A percentile compares a stretch with the other conserved stretches of the same genome.
phyloP scores from a whole-genome alignment of 1,284 basidiomycete species.

The Violaceomyces palustris region DNA sequence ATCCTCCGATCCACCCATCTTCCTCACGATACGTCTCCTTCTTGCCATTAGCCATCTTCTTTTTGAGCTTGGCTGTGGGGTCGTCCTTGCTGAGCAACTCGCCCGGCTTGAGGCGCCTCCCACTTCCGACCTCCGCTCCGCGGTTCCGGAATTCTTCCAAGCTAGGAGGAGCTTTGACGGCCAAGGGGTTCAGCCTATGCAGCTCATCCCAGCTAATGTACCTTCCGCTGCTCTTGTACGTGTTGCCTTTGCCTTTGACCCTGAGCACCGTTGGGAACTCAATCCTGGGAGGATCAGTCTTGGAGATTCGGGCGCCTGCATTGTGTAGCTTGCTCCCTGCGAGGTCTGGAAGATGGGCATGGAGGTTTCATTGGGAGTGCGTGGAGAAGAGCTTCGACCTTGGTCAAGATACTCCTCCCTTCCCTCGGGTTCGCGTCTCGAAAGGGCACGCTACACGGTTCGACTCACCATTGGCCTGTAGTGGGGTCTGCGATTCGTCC shows the following conservation, averaged over 20 bases:
- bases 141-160: slow-evolving; percentile 9
- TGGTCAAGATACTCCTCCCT: too few species aligned
- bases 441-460: too few species aligned
- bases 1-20: slow-evolving; percentile 30
- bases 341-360: too few species aligned
- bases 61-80: not conserved
- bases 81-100: slow-evolving; percentile 3
- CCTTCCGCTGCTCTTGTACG: slow-evolving; percentile 21
- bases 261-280: slow-evolving; percentile 28
- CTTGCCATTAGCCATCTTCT: not conserved
- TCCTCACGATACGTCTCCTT: slow-evolving; percentile 1
- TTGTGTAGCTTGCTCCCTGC: slow-evolving; percentile 13
- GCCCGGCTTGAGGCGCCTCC: slow-evolving; percentile 8
- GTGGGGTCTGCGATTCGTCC: slow-evolving; percentile 17
- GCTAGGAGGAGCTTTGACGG: slow-evolving; percentile 16
- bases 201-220: slow-evolving; percentile 35
- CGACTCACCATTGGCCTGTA: slow-evolving; percentile 12
- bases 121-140: slow-evolving; percentile 13
- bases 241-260: slow-evolving; percentile 25
- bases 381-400: too few species aligned
- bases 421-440: too few species aligned
- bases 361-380: too few species aligned
- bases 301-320: slow-evolving; percentile 23
- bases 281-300: slow-evolving; percentile 15
- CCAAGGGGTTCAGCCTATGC: slow-evolving; percentile 19